A percentile compares a stretch with the other conserved stretches of the same genome.
Conservation (phyloP, 1,139 yeast genomes). For the Petasospora fabianii region DNA sequence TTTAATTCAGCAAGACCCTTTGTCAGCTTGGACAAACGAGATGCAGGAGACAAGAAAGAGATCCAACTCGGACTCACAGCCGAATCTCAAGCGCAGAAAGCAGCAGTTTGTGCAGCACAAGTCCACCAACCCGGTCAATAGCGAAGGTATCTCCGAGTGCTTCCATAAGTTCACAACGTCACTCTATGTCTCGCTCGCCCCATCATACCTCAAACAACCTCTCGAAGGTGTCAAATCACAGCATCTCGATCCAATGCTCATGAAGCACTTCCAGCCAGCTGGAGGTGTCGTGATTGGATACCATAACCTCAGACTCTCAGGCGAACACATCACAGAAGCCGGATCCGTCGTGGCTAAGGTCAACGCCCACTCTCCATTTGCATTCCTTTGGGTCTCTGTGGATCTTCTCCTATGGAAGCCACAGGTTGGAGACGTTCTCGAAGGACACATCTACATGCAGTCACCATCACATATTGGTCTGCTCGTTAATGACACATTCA, state of each 20-base stretch:
- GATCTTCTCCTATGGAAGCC: conserved; percentile 90
- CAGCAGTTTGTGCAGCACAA: conserved; percentile 16
- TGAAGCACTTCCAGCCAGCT: conserved; percentile 72
- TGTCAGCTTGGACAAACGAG: neutral
- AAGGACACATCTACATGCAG: conserved; percentile 88
- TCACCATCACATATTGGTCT: conserved; percentile 94
- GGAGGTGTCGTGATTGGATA: conserved; percentile 85
- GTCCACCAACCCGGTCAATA: conserved; percentile 30
- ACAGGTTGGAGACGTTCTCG: conserved; percentile 72
- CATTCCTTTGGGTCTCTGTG: conserved; percentile 83
- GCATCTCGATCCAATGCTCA: conserved; percentile 84
- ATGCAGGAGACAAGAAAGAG: conserved; percentile 15
- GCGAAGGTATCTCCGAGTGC: conserved; percentile 46
- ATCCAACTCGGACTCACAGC: conserved; percentile 14
- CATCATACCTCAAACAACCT: conserved; percentile 65
- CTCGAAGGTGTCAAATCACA: conserved; percentile 76
- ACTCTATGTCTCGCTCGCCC: conserved; percentile 83
- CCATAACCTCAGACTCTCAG: conserved; percentile 50
- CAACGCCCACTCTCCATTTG: conserved; percentile 80
- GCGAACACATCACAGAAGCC: conserved; percentile 31
- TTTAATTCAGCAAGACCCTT: too few species aligned
- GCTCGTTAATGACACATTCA: conserved; percentile 87
- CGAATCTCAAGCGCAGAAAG: conserved; percentile 16
- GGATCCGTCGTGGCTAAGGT: conserved; percentile 52
- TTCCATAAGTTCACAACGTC: conserved; percentile 62